Evolutionary conservation across 2,329 filamentous ascomycete genomes (phyloP), one percentile per base, ranked within the genome.

Genomic region (Sporothrix variecibatus): DNA sequence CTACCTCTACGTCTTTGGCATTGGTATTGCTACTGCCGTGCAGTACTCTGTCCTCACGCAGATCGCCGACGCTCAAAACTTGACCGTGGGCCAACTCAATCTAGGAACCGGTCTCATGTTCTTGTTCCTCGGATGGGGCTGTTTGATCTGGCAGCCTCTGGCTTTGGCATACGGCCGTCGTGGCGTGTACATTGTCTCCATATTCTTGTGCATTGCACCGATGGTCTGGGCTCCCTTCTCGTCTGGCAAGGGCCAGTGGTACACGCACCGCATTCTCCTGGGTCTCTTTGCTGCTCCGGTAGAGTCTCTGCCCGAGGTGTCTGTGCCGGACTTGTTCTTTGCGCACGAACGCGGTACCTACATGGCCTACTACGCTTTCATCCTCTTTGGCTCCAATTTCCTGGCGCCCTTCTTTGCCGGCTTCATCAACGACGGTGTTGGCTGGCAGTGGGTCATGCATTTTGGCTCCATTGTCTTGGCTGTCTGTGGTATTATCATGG

Each of bases 401-500:
- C 75, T 86, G 5, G 84, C 84, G 0, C 87, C 86, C 4, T 76
- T 88, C 9, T 79, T 87, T 43, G 84, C 84, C 3, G 87, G 86
- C 1, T 88, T 85, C 77, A 85, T 88, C 75, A 81, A 82, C 56
- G 83, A 87, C 58, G 82, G 82, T 1, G 82, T 83, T 74, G 85
- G 85, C 2, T 88, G 86, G 86, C 75, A 83, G 72, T 88, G 86
- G 85, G 82, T 84, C n/a, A 81, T 86, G 80, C 85, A 86, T 77
- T 89, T 87, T 83, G 85, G 85, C 49, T 86, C 88, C 3, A 89
- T 90, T 31, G 84, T 90, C 76, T 79, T 81, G 3, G 87, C 80
- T 0, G 79, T 85, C 1, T 82, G 81, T 11, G 85, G 87, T 53
- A 77, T 90, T n/a, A 83, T 88, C 75, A 80, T 87, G 1, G 89